phyloP scores from a whole-genome alignment of 192 early-diverging fungal genomes.

The Coemansia sp. region DNA sequence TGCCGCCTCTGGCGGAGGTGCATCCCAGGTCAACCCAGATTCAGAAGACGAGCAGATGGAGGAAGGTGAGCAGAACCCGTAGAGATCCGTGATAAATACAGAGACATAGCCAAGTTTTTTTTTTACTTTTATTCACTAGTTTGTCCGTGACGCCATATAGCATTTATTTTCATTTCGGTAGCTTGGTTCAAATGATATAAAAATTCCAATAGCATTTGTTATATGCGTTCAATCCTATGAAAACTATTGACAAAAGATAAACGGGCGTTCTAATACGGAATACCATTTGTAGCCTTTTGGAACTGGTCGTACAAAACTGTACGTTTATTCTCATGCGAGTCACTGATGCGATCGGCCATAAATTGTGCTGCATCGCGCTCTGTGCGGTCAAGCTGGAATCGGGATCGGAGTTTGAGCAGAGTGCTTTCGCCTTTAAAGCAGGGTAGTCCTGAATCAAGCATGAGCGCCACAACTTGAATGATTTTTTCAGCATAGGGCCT shows the following conservation, averaged over 20 bases:
- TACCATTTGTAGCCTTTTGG: slow-evolving; percentile 81
- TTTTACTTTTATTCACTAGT: background rate
- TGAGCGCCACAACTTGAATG: slow-evolving; percentile 82
- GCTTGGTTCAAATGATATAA: too few species aligned
- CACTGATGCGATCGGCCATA: slow-evolving; percentile 85
- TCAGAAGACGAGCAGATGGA: slow-evolving; percentile 53
- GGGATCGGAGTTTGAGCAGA: slow-evolving; percentile 72
- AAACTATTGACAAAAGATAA: background rate
- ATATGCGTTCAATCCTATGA: too few species aligned
- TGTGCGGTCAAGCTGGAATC: slow-evolving; percentile 88
- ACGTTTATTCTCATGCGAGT: slow-evolving; percentile 91
- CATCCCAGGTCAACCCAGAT: background rate
- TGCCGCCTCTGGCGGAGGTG: slow-evolving; percentile 1
- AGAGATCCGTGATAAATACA: background rate
- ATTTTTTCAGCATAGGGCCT: slow-evolving; percentile 92
- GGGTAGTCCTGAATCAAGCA: slow-evolving; percentile 95
- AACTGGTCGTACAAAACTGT: slow-evolving; percentile 81
- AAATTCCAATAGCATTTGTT: too few species aligned
- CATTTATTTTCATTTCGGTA: slow-evolving; percentile 1
- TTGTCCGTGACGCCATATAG: background rate
- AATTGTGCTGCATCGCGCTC: slow-evolving; percentile 93
- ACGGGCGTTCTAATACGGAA: slow-evolving; percentile 43
- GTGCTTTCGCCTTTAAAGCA: slow-evolving; percentile 96
- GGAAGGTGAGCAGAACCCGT: slow-evolving; percentile 38
- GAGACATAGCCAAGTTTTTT: background rate